Percentiles rank a stretch among this genome's conserved stretches.
These are phyloP conservation scores for Kitagawia praeruptora DNA, from an alignment of 129 eudicot species.

Conservation along the genomic window DNA sequence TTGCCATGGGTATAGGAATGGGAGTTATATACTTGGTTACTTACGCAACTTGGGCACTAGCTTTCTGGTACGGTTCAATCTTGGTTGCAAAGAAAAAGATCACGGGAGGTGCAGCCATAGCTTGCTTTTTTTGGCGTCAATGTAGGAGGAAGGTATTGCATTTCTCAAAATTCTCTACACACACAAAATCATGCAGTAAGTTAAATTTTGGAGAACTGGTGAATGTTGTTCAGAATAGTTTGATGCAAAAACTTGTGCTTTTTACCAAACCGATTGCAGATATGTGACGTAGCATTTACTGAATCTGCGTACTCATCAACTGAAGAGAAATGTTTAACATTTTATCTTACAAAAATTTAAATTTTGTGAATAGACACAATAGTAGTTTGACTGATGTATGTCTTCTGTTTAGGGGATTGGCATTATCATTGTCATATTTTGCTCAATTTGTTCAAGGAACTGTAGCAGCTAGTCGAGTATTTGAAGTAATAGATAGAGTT, in stretches of 20 bases:
- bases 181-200: not conserved
- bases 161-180: not conserved
- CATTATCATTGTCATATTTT: constrained; percentile 56
- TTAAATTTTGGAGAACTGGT: not conserved
- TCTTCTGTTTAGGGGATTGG: constrained; percentile 57
- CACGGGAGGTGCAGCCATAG: constrained; percentile 67
- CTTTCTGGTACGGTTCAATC: constrained; percentile 83
- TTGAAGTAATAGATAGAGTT: constrained; percentile 62
- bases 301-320: not conserved
- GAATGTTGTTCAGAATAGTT: not conserved
- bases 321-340: not conserved
- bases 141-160: constrained; percentile 70
- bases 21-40: constrained; percentile 79
- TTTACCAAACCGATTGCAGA: not conserved
- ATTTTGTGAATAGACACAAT: not conserved
- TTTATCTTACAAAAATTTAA: not conserved
- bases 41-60: constrained; percentile 82
- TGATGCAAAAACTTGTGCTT: not conserved
- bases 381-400: not conserved
- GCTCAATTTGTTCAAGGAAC: constrained; percentile 90
- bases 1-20: constrained; percentile 71
- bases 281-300: not conserved
- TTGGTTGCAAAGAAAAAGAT: constrained; percentile 42
- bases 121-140: constrained; percentile 87
- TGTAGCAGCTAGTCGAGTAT: constrained; percentile 77